phyloP scores from a whole-genome alignment of 106 monocot genomes.

The Dioscorea dumetorum region DNA sequence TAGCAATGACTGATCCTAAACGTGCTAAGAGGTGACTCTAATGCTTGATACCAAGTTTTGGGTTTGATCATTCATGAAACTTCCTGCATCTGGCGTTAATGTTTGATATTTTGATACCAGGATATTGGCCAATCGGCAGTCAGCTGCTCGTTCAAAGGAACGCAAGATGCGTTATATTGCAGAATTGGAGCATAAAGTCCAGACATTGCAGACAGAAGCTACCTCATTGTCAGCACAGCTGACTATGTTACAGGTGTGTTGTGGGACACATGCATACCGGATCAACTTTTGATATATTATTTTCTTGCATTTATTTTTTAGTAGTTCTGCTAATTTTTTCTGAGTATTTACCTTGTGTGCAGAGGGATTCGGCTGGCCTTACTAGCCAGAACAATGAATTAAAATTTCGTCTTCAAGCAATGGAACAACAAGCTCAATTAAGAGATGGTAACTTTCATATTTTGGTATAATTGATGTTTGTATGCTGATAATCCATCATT shows the following conservation, averaged over 20 bases:
- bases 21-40: constrained; percentile 60
- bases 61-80: too few species aligned
- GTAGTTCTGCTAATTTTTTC: too few species aligned
- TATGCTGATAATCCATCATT: too few species aligned
- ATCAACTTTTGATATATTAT: too few species aligned
- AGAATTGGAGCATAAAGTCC: constrained; percentile 91
- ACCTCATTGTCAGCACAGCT: constrained; percentile 88
- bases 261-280: too few species aligned
- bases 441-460: constrained; percentile 55
- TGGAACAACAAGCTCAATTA: constrained; percentile 85
- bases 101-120: constrained; percentile 23
- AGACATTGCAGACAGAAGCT: constrained; percentile 83
- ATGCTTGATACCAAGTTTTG: neutral
- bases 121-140: constrained; percentile 87
- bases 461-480: neutral
- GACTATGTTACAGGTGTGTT: constrained; percentile 62
- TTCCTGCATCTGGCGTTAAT: neutral
- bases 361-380: constrained; percentile 68
- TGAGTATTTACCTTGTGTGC: neutral
- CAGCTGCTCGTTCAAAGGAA: constrained; percentile 95
- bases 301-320: too few species aligned
- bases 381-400: constrained; percentile 74
- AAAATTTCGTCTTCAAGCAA: constrained; percentile 72
- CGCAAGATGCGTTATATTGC: constrained; percentile 75
- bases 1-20: constrained; percentile 70